A percentile compares a stretch with the other conserved stretches of the same genome.
These are phyloP conservation scores for Isoetes engelmannii DNA, from an alignment of 83 land plant species.

Conservation along the genomic window DNA sequence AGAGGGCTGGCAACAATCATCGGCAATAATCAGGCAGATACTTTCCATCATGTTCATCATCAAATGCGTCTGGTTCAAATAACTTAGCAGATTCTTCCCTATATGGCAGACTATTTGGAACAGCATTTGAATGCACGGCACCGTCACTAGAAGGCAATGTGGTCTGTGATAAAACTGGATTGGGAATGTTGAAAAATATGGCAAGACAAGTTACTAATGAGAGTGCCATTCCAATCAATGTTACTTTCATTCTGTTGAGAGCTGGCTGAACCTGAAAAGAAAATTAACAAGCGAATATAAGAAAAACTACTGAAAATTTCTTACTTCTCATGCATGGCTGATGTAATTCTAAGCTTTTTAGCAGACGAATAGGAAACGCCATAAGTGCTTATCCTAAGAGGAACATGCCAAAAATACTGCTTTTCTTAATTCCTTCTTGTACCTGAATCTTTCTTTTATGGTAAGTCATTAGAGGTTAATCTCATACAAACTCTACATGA, in stretches of 20 bases:
- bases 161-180: conserved; percentile 13
- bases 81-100: conserved; percentile 76
- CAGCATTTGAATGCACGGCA: conserved; percentile 19
- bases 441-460: too few relatives aligned
- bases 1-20: background rate
- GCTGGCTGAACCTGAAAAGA: conserved; percentile 78
- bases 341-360: too few relatives aligned
- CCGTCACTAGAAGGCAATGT: conserved; percentile 3
- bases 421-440: too few relatives aligned
- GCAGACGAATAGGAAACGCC: too few relatives aligned
- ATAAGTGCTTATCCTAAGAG: too few relatives aligned
- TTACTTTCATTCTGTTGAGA: conserved; percentile 67
- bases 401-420: too few relatives aligned
- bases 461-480: too few relatives aligned
- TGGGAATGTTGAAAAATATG: conserved; percentile 42
- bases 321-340: too few relatives aligned
- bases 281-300: background rate
- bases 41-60: conserved; percentile 41
- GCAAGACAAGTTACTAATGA: conserved; percentile 42
- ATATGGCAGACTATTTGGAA: conserved; percentile 39
- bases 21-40: conserved; percentile 18
- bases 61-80: conserved; percentile 90
- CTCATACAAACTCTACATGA: too few relatives aligned
- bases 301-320: background rate
- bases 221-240: conserved; percentile 58